Evolutionary conservation across 2,329 filamentous ascomycete genomes (phyloP).

Genomic region (Lasiodiplodia theobromae): DNA sequence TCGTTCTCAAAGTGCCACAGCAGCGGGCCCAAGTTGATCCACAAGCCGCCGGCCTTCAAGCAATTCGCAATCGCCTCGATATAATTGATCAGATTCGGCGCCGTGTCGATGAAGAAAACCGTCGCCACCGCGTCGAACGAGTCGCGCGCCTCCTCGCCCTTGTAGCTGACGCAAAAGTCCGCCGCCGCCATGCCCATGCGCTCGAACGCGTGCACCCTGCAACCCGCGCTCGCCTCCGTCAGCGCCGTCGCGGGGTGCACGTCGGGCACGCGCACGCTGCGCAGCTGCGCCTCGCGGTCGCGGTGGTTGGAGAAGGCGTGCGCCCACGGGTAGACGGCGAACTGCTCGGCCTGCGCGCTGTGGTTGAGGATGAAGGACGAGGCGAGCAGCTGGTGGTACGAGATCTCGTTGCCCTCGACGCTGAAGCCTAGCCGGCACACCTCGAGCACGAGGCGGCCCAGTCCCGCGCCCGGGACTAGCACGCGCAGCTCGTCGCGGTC

Average conservation of each 20-base stretch:
- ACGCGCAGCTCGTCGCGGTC: constrained; percentile 60
- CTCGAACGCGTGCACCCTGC: constrained; percentile 56
- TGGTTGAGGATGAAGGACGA: constrained; percentile 78
- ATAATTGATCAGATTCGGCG: constrained; percentile 90
- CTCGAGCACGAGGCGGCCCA: constrained; percentile 90
- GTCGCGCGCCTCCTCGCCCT: constrained; percentile 64
- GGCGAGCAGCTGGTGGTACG: constrained; percentile 93
- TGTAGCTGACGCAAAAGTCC: constrained; percentile 90
- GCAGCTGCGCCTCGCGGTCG: constrained; percentile 76
- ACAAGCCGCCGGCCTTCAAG: constrained; percentile 77
- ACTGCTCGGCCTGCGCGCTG: constrained; percentile 66
- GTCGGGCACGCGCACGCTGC: constrained; percentile 78
- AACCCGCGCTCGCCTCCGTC: constrained; percentile 30
- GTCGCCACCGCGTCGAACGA: constrained; percentile 83
- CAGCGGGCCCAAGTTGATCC: constrained; percentile 89
- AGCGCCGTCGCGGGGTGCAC: constrained; percentile 57
- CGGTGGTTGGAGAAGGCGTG: constrained; percentile 87
- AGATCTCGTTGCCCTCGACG: constrained; percentile 91
- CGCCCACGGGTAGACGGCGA: constrained; percentile 84
- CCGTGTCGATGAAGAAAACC: constrained; percentile 97
- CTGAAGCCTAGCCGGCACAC: constrained; percentile 75
- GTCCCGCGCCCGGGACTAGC: constrained; percentile 86
- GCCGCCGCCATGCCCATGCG: constrained; percentile 92
- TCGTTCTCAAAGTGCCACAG: constrained; percentile 95
- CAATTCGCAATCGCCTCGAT: constrained; percentile 83